Evolutionary conservation across 2,329 filamentous ascomycete species (phyloP).

Genomic region (Claviceps maximensis): DNA sequence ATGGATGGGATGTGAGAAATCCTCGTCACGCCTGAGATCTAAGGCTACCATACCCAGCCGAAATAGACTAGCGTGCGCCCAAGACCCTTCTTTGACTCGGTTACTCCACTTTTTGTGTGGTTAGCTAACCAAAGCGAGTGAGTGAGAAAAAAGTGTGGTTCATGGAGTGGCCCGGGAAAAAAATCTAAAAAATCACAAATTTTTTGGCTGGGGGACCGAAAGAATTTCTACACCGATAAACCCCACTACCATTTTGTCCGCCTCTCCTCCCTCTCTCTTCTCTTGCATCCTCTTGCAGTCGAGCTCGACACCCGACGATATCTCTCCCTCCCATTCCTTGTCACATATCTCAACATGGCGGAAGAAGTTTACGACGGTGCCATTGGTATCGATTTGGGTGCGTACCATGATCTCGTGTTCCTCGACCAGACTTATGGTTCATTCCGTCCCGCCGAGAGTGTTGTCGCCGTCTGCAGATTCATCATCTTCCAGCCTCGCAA

Average conservation of each 20-base stretch:
- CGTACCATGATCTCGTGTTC: conserved; percentile 20
- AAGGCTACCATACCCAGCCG: not conserved
- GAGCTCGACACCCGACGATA: conserved; percentile 7
- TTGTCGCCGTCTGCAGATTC: not conserved
- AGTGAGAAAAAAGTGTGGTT: conserved; percentile 17
- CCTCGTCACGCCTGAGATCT: not conserved
- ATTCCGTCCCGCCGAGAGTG: not conserved
- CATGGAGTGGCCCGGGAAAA: conserved; percentile 11
- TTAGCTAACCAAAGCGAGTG: not conserved
- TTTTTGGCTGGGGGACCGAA: conserved; percentile 13
- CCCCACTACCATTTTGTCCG: conserved; percentile 19
- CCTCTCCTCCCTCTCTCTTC: conserved; percentile 13
- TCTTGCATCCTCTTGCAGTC: conserved; percentile 13
- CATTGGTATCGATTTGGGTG: conserved; percentile 99
- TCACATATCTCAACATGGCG: conserved; percentile 54
- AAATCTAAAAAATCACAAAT: conserved; percentile 20
- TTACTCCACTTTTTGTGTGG: conserved; percentile 4
- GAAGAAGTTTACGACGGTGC: conserved; percentile 99
- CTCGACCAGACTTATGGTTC: not conserved
- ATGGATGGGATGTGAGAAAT: not conserved
- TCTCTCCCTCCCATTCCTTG: conserved; percentile 12
- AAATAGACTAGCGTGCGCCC: not conserved
- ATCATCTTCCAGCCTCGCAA: not conserved
- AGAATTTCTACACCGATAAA: conserved; percentile 25
- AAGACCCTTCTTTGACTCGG: conserved; percentile 3